Evolutionary conservation across 345 rosid genomes (phyloP).

Genomic region (Capsella bursapastoris): DNA sequence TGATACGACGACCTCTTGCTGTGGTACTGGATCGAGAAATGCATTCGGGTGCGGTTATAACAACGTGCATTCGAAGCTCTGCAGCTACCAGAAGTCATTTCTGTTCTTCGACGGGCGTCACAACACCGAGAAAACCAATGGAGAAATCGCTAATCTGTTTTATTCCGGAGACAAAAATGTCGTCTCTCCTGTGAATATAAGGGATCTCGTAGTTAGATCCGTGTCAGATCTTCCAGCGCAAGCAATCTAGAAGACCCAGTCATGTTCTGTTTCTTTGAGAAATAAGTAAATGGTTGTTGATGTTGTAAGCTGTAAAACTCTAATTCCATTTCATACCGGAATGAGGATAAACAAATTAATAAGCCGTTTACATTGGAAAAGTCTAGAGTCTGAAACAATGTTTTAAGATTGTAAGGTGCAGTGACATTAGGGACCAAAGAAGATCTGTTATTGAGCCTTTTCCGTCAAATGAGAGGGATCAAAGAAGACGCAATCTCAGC

Average conservation of each 20-base stretch:
- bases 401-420: slow-evolving; percentile 49
- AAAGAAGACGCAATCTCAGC: slow-evolving; percentile 51
- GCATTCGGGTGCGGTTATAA: slow-evolving; percentile 42
- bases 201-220: slow-evolving; percentile 30
- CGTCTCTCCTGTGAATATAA: slow-evolving; percentile 39
- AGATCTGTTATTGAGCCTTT: slow-evolving; percentile 48
- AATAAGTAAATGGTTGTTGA: slow-evolving; percentile 31
- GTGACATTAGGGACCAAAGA: slow-evolving; percentile 46
- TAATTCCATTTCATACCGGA: neutral
- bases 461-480: slow-evolving; percentile 47
- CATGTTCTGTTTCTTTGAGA: neutral
- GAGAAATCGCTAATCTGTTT: slow-evolving; percentile 35
- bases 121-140: slow-evolving; percentile 44
- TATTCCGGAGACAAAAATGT: slow-evolving; percentile 40
- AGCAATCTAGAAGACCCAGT: slow-evolving; percentile 31
- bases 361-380: slow-evolving; percentile 6
- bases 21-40: slow-evolving; percentile 44
- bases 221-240: slow-evolving; percentile 13
- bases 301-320: slow-evolving; percentile 16
- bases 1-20: slow-evolving; percentile 41
- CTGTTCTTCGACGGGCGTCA: slow-evolving; percentile 46
- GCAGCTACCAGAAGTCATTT: slow-evolving; percentile 39
- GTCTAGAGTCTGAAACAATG: slow-evolving; percentile 37
- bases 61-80: slow-evolving; percentile 45
- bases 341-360: neutral